These are phyloP conservation scores for Spizellomyces punctatus DNA, from an alignment of 192 early-diverging fungal species.

Conservation along the genomic window DNA sequence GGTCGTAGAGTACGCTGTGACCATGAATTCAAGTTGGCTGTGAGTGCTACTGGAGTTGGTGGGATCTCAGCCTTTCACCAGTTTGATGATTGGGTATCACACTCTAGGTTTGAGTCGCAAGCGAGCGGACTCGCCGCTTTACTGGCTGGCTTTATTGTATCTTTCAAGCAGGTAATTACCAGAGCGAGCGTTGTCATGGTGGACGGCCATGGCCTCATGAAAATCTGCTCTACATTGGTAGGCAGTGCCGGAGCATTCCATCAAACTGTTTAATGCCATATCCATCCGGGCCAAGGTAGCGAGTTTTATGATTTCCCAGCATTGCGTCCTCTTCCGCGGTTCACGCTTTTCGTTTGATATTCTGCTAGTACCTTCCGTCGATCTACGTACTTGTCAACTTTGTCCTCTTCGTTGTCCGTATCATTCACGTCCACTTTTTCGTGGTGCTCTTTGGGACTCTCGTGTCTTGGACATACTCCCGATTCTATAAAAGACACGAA, in stretches of 20 bases:
- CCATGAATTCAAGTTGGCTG: slow-evolving; percentile 59
- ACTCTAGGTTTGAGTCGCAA: slow-evolving; percentile 54
- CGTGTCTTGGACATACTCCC: slow-evolving; percentile 79
- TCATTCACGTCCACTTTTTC: slow-evolving; percentile 61
- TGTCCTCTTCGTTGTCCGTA: slow-evolving; percentile 46
- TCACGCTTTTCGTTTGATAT: slow-evolving; percentile 43
- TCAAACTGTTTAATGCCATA: slow-evolving; percentile 66
- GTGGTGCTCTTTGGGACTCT: slow-evolving; percentile 75
- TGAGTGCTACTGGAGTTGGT: slow-evolving; percentile 33
- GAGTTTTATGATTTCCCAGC: too few species aligned
- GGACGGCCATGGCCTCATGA: too few species aligned
- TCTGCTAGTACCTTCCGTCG: slow-evolving; percentile 52
- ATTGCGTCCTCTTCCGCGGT: slow-evolving; percentile 16
- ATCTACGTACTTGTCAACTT: slow-evolving; percentile 46
- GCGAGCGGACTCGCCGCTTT: slow-evolving; percentile 76
- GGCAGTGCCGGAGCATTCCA: slow-evolving; percentile 78
- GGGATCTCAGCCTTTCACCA: not conserved
- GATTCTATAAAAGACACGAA: slow-evolving; percentile 83
- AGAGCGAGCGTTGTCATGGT: too few species aligned
- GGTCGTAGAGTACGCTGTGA: slow-evolving; percentile 59
- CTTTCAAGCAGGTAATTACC: slow-evolving; percentile 74
- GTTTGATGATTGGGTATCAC: too few species aligned
- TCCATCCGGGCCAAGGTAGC: slow-evolving; percentile 78
- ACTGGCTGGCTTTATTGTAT: slow-evolving; percentile 75
- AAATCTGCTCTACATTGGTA: not conserved